Percentiles rank a stretch among this genome's conserved stretches.
These are phyloP conservation scores for Coniferiporia sulphurascens DNA, from an alignment of 1,284 basidiomycete genomes.

Conservation along the genomic window DNA sequence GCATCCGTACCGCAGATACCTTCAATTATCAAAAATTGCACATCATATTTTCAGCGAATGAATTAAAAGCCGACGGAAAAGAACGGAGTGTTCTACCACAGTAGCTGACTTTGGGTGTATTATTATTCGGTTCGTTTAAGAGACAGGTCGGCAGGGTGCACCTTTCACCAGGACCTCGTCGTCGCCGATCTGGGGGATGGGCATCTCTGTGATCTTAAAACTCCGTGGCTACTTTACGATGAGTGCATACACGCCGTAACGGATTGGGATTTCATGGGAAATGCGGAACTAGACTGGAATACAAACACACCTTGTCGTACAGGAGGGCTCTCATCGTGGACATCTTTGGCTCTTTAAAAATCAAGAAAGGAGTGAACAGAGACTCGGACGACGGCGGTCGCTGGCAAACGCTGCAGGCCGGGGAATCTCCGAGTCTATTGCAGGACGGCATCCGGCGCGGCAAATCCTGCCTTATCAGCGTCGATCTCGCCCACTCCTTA, in stretches of 20 bases:
- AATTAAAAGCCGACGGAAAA: not conserved
- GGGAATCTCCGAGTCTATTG: no score
- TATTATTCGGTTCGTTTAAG: not conserved
- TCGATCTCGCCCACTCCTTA: not conserved
- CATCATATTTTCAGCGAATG: not conserved
- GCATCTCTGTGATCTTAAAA: constrained; percentile 33
- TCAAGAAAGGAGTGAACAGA: no score
- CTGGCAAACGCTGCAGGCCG: no score
- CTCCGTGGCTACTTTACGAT: constrained; percentile 26
- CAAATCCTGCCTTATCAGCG: not conserved
- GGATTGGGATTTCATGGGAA: not conserved
- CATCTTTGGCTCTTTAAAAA: not conserved
- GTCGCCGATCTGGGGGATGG: constrained; percentile 43
- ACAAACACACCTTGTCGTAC: not conserved
- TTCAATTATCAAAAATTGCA: not conserved
- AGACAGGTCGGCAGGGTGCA: constrained; percentile 19
- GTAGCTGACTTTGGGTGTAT: constrained; percentile 7
- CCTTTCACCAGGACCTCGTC: constrained; percentile 54
- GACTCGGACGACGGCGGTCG: no score
- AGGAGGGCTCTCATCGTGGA: not conserved
- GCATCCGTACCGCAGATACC: constrained; percentile 53
- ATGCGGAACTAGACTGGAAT: no score
- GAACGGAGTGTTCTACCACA: not conserved
- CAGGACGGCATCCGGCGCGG: no score
- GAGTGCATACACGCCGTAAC: not conserved